Evolutionary conservation across 2,329 filamentous ascomycete species (phyloP).

Genomic region (Fusarium subglutinans): DNA sequence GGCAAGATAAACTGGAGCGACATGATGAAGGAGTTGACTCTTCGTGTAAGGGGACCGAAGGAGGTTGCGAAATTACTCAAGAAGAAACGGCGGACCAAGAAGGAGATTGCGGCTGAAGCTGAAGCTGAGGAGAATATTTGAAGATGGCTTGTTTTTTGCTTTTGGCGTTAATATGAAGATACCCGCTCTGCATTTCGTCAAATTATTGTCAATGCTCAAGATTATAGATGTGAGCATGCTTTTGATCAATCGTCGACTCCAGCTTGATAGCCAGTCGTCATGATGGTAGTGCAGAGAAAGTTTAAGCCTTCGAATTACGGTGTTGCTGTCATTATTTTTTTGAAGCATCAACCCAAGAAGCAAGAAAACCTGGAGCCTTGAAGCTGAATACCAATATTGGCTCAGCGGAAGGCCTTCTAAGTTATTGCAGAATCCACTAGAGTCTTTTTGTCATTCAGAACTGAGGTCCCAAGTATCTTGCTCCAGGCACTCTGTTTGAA

Average conservation of each 20-base stretch:
- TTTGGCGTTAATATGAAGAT: conserved; percentile 27
- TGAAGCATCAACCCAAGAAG: background rate
- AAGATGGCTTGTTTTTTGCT: background rate
- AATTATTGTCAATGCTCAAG: background rate
- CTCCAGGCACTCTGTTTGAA: background rate
- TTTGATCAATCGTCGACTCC: background rate
- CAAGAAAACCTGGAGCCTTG: background rate
- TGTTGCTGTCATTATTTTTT: background rate
- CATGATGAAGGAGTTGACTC: conserved; percentile 83
- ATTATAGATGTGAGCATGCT: background rate
- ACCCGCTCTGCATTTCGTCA: conserved; percentile 9
- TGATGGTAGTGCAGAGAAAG: background rate
- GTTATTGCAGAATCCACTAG: background rate
- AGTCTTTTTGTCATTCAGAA: background rate
- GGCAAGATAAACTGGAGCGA: conserved; percentile 73
- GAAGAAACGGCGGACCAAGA: conserved; percentile 50
- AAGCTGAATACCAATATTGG: background rate
- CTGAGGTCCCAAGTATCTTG: background rate
- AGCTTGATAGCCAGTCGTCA: background rate
- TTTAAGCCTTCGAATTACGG: background rate
- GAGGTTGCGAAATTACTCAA: conserved; percentile 77
- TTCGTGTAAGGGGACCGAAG: conserved; percentile 75
- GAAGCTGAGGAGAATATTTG: conserved; percentile 11
- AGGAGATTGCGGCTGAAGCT: conserved; percentile 22
- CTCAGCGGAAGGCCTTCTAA: background rate